These are phyloP conservation scores for Emmonsia crescens DNA, from an alignment of 2,329 filamentous ascomycete species.

Conservation along the genomic window DNA sequence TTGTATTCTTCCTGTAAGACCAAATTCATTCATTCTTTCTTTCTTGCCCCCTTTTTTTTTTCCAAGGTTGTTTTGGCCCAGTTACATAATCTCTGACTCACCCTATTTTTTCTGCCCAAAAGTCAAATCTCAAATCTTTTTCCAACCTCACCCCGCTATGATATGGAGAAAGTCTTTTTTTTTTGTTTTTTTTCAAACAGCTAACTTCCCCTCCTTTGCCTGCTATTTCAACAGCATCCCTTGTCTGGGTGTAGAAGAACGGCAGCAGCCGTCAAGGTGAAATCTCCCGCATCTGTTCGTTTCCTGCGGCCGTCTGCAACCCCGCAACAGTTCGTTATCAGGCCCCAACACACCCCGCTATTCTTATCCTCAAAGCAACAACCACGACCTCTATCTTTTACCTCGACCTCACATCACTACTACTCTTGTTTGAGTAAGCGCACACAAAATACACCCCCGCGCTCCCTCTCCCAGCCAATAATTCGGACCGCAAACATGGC, in stretches of 20 bases:
- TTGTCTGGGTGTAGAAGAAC: neutral
- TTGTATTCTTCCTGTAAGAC: no score
- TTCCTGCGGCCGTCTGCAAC: constrained; percentile 15
- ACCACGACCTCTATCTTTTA: neutral
- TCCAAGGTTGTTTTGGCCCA: no score
- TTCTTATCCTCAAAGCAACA: constrained; percentile 1
- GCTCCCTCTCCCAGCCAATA: neutral
- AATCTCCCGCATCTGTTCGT: constrained; percentile 4
- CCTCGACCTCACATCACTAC: neutral
- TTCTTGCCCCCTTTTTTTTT: neutral
- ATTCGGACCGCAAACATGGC: constrained; percentile 15
- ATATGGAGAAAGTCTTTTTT: neutral
- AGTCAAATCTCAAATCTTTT: neutral
- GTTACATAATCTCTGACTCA: neutral
- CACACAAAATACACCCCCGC: neutral
- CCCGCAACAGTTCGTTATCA: constrained; percentile 10
- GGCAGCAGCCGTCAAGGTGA: constrained; percentile 8
- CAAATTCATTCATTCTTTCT: neutral
- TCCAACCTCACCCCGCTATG: neutral
- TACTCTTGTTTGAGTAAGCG: neutral
- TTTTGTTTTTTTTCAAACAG: neutral
- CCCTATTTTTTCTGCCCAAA: neutral
- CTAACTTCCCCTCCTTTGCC: neutral
- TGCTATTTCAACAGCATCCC: neutral
- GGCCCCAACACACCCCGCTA: neutral